phyloP scores from a whole-genome alignment of 331 rosid species.

The Malus hybrid region DNA sequence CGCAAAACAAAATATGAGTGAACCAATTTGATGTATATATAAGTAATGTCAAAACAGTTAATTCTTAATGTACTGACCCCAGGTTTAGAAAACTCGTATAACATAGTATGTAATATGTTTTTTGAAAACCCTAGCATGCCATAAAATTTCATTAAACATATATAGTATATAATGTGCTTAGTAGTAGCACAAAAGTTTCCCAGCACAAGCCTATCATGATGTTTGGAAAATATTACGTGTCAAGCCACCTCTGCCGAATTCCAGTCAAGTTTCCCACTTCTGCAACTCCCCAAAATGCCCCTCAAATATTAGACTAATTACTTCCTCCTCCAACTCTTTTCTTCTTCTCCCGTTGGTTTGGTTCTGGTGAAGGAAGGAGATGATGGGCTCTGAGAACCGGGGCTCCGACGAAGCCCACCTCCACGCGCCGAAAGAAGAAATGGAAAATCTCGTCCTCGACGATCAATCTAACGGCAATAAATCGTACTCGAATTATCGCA shows the following conservation, averaged over 20 bases:
- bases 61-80: no score
- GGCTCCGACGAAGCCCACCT: conserved; percentile 46
- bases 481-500: conserved; percentile 59
- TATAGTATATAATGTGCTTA: no score
- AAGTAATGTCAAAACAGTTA: no score
- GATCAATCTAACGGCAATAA: conserved; percentile 36
- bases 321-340: not conserved
- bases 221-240: no score
- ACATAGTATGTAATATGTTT: no score
- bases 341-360: not conserved
- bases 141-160: no score
- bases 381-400: conserved; percentile 82
- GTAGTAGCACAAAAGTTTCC: no score
- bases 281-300: conserved; percentile 4
- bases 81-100: no score
- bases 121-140: no score
- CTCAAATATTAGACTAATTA: not conserved
- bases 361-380: conserved; percentile 15
- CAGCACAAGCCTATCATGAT: no score
- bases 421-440: conserved; percentile 34
- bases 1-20: no score
- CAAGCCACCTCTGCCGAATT: not conserved
- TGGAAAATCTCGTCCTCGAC: conserved; percentile 55
- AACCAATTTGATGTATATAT: no score
- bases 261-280: conserved; percentile 1